Conservation (phyloP, 345 rosid genomes). For the Turnera subulata region DNA sequence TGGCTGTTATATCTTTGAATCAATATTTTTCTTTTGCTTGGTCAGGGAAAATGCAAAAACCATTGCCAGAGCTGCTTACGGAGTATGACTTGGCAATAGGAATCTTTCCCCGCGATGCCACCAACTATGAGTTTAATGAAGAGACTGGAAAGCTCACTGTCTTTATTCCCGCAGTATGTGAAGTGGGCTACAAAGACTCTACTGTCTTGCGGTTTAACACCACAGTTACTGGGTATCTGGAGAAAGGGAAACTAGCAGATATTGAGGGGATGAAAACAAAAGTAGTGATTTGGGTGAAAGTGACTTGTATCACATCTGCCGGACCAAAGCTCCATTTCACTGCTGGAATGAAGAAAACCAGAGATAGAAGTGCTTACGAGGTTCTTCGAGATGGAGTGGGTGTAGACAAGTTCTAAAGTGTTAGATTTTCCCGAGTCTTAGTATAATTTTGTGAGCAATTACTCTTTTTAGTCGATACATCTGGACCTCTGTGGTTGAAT, state of each 20-base stretch:
- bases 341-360: slow-evolving; percentile 71
- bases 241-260: slow-evolving; percentile 79
- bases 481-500: background rate
- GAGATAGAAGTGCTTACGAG: slow-evolving; percentile 77
- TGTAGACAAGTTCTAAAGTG: slow-evolving; percentile 66
- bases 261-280: slow-evolving; percentile 92
- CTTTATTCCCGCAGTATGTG: slow-evolving; percentile 69
- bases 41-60: slow-evolving; percentile 94
- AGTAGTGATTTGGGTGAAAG: slow-evolving; percentile 85
- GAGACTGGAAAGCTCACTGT: slow-evolving; percentile 72
- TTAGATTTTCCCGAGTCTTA: background rate
- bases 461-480: slow-evolving; percentile 1
- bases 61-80: slow-evolving; percentile 78
- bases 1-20: background rate
- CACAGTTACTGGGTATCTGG: slow-evolving; percentile 60
- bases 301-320: slow-evolving; percentile 59
- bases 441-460: background rate
- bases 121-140: slow-evolving; percentile 90
- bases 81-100: slow-evolving; percentile 77
- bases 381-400: slow-evolving; percentile 64
- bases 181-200: slow-evolving; percentile 87
- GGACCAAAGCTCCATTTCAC: slow-evolving; percentile 72
- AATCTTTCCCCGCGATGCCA: slow-evolving; percentile 91
- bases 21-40: background rate
- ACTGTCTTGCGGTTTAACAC: slow-evolving; percentile 73